Percentiles rank a stretch among this genome's conserved stretches.
Conservation (phyloP, 108 stramenopile species). For the Nitzschia palea region DNA sequence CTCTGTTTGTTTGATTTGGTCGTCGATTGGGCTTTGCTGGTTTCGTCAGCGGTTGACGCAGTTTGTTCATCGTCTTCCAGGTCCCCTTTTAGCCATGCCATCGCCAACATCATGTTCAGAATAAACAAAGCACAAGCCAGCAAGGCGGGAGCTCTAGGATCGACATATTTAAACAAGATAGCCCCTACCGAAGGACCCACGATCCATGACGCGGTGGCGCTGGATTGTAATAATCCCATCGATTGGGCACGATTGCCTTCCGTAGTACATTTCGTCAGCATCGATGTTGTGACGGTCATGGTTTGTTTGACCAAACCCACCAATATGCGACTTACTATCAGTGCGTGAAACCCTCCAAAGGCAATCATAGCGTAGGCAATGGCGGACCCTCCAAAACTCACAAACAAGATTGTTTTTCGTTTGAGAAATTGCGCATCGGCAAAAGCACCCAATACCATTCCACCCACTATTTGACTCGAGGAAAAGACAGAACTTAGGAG, state of each 20-base stretch:
- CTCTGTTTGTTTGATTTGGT: conserved; percentile 1
- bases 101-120: conserved; percentile 54
- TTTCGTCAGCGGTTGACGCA: not conserved
- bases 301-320: conserved; percentile 95
- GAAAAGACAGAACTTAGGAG: conserved; percentile 82
- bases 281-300: conserved; percentile 87
- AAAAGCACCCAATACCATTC: conserved; percentile 73
- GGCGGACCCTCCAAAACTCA: conserved; percentile 87
- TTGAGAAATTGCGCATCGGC: conserved; percentile 67
- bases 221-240: conserved; percentile 66
- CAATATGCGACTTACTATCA: conserved; percentile 73
- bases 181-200: conserved; percentile 76
- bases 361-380: conserved; percentile 80
- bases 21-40: not conserved
- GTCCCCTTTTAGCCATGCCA: conserved; percentile 42
- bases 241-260: conserved; percentile 44
- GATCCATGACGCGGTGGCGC: conserved; percentile 71
- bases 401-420: conserved; percentile 62
- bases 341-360: conserved; percentile 48
- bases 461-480: conserved; percentile 86
- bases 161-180: conserved; percentile 63
- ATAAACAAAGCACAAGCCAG: conserved; percentile 59
- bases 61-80: conserved; percentile 9
- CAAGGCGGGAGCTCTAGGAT: conserved; percentile 53
- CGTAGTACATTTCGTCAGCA: conserved; percentile 67